These are phyloP conservation scores for Leishmania turanica DNA, from an alignment of 208 protist genomes.

Conservation along the genomic window DNA sequence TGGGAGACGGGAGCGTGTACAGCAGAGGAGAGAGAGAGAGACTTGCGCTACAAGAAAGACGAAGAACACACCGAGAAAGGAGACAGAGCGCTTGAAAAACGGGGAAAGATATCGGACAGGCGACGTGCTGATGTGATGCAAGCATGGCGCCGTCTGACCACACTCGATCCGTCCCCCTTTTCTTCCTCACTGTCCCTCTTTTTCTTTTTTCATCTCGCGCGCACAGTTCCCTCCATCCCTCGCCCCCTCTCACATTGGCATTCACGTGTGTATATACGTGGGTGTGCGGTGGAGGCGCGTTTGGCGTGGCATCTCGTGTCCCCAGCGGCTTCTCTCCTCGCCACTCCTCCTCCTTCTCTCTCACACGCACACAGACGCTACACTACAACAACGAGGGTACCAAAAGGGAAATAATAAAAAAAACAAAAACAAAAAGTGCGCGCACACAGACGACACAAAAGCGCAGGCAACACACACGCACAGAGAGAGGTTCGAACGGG, in stretches of 20 bases:
- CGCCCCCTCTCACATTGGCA: not conserved
- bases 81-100: not conserved
- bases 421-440: not conserved
- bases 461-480: not conserved
- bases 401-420: not conserved
- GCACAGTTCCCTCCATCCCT: not conserved
- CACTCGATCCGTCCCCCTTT: not conserved
- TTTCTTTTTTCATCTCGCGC: not conserved
- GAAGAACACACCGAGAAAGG: not conserved
- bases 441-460: not conserved
- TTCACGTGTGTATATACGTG: not conserved
- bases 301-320: not conserved
- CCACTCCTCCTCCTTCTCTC: not conserved
- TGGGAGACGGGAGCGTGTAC: not conserved
- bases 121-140: conserved; percentile 1
- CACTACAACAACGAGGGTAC: not conserved
- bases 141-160: not conserved
- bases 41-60: not conserved
- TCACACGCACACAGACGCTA: not conserved
- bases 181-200: not conserved
- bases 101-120: not conserved
- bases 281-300: not conserved
- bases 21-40: not conserved
- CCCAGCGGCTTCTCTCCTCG: not conserved
- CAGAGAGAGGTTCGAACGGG: not conserved